phyloP scores from a whole-genome alignment of 139 green algal species.

The Coelastrella sp. region DNA sequence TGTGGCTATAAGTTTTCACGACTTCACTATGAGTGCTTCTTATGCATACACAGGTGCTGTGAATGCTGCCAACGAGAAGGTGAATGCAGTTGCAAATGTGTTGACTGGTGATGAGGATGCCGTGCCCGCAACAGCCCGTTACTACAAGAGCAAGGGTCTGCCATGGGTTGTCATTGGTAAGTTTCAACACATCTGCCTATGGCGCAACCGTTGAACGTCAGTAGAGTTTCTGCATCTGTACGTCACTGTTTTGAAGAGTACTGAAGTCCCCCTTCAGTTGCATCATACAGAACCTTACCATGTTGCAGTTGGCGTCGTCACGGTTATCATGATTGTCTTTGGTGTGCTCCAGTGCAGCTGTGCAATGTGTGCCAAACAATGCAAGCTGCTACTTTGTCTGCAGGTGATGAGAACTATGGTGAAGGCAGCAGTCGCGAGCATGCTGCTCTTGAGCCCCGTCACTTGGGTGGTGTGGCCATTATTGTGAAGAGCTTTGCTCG shows the following conservation, averaged over 20 bases:
- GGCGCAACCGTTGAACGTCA: too few relatives aligned
- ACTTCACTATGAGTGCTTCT: too few relatives aligned
- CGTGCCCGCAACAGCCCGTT: conserved; percentile 68
- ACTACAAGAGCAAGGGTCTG: conserved; percentile 87
- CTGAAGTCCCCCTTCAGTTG: too few relatives aligned
- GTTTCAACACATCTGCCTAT: background rate
- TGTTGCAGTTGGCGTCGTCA: too few relatives aligned
- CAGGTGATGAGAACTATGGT: conserved; percentile 92
- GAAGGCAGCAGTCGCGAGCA: conserved; percentile 93
- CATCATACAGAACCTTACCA: too few relatives aligned
- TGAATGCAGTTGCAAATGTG: conserved; percentile 79
- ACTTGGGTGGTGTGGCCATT: conserved; percentile 91
- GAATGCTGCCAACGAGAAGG: conserved; percentile 90
- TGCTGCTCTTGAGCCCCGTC: conserved; percentile 93
- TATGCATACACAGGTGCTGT: conserved; percentile 85
- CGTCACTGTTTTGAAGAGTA: too few relatives aligned
- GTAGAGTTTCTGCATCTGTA: too few relatives aligned
- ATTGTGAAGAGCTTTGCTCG: conserved; percentile 96
- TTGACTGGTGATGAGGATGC: conserved; percentile 67
- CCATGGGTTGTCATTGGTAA: conserved; percentile 89
- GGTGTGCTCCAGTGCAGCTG: too few relatives aligned
- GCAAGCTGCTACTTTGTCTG: too few relatives aligned
- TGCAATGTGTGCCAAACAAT: too few relatives aligned
- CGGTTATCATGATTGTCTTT: too few relatives aligned
- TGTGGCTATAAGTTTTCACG: too few relatives aligned